Evolutionary conservation across 2,329 filamentous ascomycete genomes (phyloP).

Genomic region (Macrophomina phaseolina): DNA sequence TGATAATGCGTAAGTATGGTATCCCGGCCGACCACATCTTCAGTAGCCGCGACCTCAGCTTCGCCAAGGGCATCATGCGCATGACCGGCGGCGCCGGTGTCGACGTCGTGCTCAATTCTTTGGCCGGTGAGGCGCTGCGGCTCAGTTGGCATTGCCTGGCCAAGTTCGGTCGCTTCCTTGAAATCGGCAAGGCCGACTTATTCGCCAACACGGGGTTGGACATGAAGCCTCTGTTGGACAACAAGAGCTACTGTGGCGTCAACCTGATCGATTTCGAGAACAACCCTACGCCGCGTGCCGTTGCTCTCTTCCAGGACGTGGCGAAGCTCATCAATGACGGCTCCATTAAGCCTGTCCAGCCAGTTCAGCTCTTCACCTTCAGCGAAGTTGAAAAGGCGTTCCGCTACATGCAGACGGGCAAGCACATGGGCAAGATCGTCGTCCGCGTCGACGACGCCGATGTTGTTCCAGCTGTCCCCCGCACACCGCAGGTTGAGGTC

Average conservation of each 20-base stretch:
- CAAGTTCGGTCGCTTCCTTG: slow-evolving; percentile 39
- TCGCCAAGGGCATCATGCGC: slow-evolving; percentile 34
- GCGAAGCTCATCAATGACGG: slow-evolving; percentile 1
- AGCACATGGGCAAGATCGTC: slow-evolving; percentile 31
- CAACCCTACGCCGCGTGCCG: slow-evolving; percentile 1
- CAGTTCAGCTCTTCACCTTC: slow-evolving; percentile 29
- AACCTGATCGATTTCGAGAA: slow-evolving; percentile 4
- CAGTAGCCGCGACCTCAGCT: slow-evolving; percentile 36
- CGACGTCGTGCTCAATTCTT: slow-evolving; percentile 44
- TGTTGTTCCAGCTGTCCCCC: background rate
- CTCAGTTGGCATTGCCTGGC: slow-evolving; percentile 37
- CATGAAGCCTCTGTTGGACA: slow-evolving; percentile 26
- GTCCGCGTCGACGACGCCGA: slow-evolving; percentile 24
- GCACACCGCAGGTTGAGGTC: slow-evolving; percentile 29
- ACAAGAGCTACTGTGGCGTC: slow-evolving; percentile 5
- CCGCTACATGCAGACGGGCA: slow-evolving; percentile 29
- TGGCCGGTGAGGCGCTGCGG: slow-evolving; percentile 35
- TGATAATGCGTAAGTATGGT: slow-evolving; percentile 34
- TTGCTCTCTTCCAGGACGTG: background rate
- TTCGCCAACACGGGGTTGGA: slow-evolving; percentile 26
- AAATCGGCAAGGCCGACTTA: slow-evolving; percentile 29
- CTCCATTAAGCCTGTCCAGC: background rate
- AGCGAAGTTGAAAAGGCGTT: slow-evolving; percentile 31
- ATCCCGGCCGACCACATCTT: slow-evolving; percentile 42
- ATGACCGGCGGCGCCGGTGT: slow-evolving; percentile 39